Conservation (phyloP, 352 stramenopile species). For the Peronospora destructor region DNA sequence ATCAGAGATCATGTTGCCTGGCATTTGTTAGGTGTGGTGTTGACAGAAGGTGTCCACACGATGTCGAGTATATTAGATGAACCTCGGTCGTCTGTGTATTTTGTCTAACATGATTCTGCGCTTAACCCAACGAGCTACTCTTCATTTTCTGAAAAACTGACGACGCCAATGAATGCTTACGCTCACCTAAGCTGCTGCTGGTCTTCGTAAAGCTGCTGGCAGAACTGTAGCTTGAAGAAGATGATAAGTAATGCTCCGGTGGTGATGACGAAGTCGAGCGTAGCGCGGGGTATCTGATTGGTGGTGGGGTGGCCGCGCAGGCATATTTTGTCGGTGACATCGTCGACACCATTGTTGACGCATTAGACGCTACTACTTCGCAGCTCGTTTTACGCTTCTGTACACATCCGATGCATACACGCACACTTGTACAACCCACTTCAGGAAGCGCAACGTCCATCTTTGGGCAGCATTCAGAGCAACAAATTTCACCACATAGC, state of each 20-base stretch:
- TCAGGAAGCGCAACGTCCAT: slow-evolving; percentile 68
- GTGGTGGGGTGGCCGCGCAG: slow-evolving; percentile 15
- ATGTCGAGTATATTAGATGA: too few species aligned
- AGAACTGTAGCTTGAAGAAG: slow-evolving; percentile 32
- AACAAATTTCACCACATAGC: slow-evolving; percentile 71
- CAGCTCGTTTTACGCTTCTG: slow-evolving; percentile 52
- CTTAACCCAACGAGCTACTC: slow-evolving; percentile 17
- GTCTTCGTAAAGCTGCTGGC: slow-evolving; percentile 23
- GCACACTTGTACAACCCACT: slow-evolving; percentile 51
- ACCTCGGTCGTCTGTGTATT: too few species aligned
- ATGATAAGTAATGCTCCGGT: slow-evolving; percentile 44
- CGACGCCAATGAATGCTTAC: slow-evolving; percentile 44
- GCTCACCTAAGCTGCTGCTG: slow-evolving; percentile 41
- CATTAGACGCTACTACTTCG: slow-evolving; percentile 23
- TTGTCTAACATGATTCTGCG: too few species aligned
- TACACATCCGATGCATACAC: slow-evolving; percentile 57
- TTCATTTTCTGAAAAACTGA: slow-evolving; percentile 61
- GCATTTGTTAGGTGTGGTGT: too few species aligned
- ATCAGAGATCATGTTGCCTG: too few species aligned
- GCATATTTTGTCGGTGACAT: slow-evolving; percentile 23
- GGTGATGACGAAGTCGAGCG: slow-evolving; percentile 32
- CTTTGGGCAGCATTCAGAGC: slow-evolving; percentile 72
- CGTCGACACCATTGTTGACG: slow-evolving; percentile 18
- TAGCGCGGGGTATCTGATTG: slow-evolving; percentile 15
- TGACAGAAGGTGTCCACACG: too few species aligned